phyloP scores from a whole-genome alignment of 306 rosid genomes.

The Pyrus betulifolia region DNA sequence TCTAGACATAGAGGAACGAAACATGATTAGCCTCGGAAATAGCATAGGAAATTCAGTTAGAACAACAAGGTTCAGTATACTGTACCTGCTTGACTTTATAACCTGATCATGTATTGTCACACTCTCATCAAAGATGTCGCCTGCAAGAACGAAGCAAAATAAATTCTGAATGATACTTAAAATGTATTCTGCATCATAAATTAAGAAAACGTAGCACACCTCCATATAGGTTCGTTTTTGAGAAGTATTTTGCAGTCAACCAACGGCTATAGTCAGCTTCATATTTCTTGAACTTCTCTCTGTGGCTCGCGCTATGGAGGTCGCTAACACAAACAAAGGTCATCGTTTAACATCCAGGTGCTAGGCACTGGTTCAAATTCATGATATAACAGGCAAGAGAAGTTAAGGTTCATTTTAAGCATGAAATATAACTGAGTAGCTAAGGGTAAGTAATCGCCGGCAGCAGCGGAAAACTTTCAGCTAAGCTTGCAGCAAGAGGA shows the following conservation, averaged over 20 bases:
- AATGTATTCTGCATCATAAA: background rate
- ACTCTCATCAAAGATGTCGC: constrained; percentile 35
- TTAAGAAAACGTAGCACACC: constrained; percentile 16
- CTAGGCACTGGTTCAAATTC: background rate
- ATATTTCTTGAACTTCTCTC: constrained; percentile 43
- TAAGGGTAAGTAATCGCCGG: background rate
- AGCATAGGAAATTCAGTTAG: background rate
- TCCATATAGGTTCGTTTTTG: constrained; percentile 42
- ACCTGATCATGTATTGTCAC: constrained; percentile 20
- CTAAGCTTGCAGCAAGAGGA: background rate
- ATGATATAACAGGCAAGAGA: background rate
- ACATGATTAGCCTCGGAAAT: background rate
- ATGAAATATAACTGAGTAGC: background rate
- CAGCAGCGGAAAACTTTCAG: background rate
- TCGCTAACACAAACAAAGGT: constrained; percentile 24
- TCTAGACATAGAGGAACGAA: constrained; percentile 17
- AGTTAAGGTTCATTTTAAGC: background rate
- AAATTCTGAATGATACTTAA: background rate
- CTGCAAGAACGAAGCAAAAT: constrained; percentile 12
- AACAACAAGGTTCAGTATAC: background rate
- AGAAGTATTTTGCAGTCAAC: constrained; percentile 44
- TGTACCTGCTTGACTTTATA: constrained; percentile 51
- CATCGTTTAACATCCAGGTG: background rate
- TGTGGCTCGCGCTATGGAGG: constrained; percentile 13
- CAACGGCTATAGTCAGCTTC: constrained; percentile 42